A percentile compares a stretch with the other conserved stretches of the same genome.
phyloP scores from a whole-genome alignment of 2,329 filamentous ascomycete genomes.

The Neopestalotiopsis sp. region DNA sequence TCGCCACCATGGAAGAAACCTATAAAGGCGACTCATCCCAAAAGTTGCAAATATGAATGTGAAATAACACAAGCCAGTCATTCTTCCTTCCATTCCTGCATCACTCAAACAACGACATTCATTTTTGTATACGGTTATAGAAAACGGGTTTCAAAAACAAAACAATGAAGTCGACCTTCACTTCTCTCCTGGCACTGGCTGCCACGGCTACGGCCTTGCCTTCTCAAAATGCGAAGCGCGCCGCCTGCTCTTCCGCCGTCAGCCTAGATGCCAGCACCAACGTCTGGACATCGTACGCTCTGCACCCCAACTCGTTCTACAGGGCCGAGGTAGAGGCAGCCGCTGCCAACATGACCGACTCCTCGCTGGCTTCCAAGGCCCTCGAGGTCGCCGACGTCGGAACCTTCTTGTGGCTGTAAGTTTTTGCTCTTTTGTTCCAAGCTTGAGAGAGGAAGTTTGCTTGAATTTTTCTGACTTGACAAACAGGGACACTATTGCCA shows the following conservation, averaged over 20 bases:
- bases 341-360: constrained; percentile 30
- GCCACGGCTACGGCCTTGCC: constrained; percentile 49
- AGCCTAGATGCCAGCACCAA: constrained; percentile 36
- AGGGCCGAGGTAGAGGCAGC: constrained; percentile 33
- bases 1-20: not conserved
- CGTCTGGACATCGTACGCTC: constrained; percentile 34
- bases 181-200: constrained; percentile 39
- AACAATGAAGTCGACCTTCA: constrained; percentile 17
- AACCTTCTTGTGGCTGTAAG: constrained; percentile 59
- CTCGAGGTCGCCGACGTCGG: constrained; percentile 58
- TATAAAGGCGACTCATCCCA: not conserved
- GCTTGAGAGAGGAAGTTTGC: no score
- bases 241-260: constrained; percentile 32
- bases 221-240: constrained; percentile 49
- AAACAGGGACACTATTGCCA: constrained; percentile 53
- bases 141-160: not conserved
- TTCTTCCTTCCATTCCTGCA: not conserved
- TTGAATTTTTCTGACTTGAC: not conserved
- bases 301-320: constrained; percentile 39
- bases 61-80: not conserved
- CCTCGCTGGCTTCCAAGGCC: constrained; percentile 60
- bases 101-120: not conserved
- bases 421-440: constrained; percentile 14
- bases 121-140: not conserved
- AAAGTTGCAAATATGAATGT: not conserved